phyloP scores from a whole-genome alignment of 208 protist species.

The Wallacemonas sp. region DNA sequence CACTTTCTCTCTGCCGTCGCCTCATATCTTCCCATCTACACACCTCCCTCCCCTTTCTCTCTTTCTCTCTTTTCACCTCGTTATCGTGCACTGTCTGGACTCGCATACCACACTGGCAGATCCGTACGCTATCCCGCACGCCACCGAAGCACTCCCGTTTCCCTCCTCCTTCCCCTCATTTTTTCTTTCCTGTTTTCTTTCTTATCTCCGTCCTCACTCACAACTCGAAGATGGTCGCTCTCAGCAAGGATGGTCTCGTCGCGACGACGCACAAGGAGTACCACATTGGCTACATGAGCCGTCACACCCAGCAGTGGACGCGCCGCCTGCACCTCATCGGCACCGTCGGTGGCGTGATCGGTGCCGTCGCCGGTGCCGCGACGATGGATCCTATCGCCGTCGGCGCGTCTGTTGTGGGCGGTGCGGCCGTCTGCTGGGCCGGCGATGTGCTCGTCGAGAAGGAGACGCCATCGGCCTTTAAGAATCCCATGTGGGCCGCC shows the following conservation, averaged over 20 bases:
- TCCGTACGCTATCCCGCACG: too few relatives aligned
- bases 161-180: too few relatives aligned
- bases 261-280: slow-evolving; percentile 35
- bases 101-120: too few relatives aligned
- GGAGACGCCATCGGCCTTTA: slow-evolving; percentile 30
- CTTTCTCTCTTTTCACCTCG: too few relatives aligned
- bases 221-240: slow-evolving; percentile 7
- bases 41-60: too few relatives aligned
- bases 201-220: not conserved
- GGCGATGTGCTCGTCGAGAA: slow-evolving; percentile 34
- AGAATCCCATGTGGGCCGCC: slow-evolving; percentile 37
- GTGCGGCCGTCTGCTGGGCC: slow-evolving; percentile 23
- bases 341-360: slow-evolving; percentile 5
- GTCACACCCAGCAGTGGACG: slow-evolving; percentile 28
- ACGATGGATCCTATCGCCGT: not conserved
- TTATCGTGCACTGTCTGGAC: too few relatives aligned
- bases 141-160: too few relatives aligned
- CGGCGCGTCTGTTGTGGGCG: slow-evolving; percentile 5
- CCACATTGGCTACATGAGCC: slow-evolving; percentile 35
- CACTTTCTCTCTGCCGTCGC: too few relatives aligned
- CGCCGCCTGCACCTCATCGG: slow-evolving; percentile 38
- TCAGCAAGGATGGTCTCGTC: slow-evolving; percentile 18
- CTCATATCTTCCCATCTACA: too few relatives aligned
- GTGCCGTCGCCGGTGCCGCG: slow-evolving; percentile 5
- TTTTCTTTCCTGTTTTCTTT: too few relatives aligned